These are phyloP conservation scores for Verticillium klebahnii DNA, from an alignment of 2,329 filamentous ascomycete species.

Conservation along the genomic window DNA sequence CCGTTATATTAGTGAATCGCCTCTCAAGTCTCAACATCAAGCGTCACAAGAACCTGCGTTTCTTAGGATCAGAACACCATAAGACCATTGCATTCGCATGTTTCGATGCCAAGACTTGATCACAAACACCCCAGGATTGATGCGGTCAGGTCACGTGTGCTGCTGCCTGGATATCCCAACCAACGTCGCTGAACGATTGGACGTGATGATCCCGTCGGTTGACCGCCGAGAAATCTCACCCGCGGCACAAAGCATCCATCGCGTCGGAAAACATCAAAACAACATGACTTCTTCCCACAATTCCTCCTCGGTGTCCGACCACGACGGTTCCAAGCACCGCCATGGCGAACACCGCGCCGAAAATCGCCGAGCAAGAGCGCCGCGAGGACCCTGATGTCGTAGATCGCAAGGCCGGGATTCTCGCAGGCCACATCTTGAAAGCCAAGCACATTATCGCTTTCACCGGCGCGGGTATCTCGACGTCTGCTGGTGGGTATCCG, in stretches of 20 bases:
- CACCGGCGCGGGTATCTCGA: slow-evolving; percentile 42
- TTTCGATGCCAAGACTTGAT: no score
- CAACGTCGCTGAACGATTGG: background rate
- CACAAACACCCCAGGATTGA: no score
- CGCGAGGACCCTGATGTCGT: background rate
- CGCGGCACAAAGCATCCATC: no score
- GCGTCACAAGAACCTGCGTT: no score
- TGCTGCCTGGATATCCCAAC: background rate
- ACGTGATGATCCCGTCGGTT: background rate
- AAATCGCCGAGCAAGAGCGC: slow-evolving; percentile 6
- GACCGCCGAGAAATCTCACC: background rate
- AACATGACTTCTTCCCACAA: no score
- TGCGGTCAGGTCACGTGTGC: background rate
- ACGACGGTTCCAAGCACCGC: background rate
- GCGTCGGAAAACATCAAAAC: no score
- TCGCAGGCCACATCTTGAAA: slow-evolving; percentile 30
- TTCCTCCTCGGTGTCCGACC: background rate
- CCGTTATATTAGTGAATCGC: no score
- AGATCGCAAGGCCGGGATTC: slow-evolving; percentile 28
- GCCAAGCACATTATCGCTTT: slow-evolving; percentile 42
- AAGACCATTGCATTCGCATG: no score
- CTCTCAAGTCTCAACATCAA: no score
- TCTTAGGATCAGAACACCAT: no score
- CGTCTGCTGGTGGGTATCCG: slow-evolving; percentile 32
- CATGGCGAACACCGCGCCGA: slow-evolving; percentile 10